Base-by-base conservation (phyloP, 805 yeast genomes). In the Starmerella stellata region DNA sequence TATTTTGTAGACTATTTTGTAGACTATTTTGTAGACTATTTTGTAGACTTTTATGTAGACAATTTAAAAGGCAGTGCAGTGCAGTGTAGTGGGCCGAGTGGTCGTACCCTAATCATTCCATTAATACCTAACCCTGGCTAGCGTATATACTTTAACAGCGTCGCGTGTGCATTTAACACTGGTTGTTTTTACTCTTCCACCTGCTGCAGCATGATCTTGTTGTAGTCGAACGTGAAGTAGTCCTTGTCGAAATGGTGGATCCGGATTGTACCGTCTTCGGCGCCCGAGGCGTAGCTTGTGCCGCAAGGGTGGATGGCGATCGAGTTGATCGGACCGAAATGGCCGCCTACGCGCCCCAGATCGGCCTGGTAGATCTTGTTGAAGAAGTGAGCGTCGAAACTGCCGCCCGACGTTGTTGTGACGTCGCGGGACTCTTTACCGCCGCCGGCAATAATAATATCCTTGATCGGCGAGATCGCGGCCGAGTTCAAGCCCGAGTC, bases 381-480 rank as follows among this genome's bases (percentile, higher is more conserved):
- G 63, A 75, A 82, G 59, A 90, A 80, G 64, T 94, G 74, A 28
- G 95, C 90, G 66, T 90, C 96, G 60, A 90, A 90, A 57, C 81
- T 81, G 65, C 98, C 98, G 61, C 87, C 93, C 32, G 90, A 72
- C 21, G 96, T 83, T n/a, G 96, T 90, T 32, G 99, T 90, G 56
- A 90, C 99, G 59, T 85, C 93, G 61, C 83, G 75, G 30, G 98
- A 96, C 53, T 83, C 96, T 67, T 90, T 96, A 74, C 99, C 99
- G 65, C 99, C 99, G 38, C 96, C 98, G 45, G 90, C 68, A 36
- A 90, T 76, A 45, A 90, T 78, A 56, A 76, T 87, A 56, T 90
- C 87, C 64, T 90, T 90, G 41, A 75, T 66, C 20, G 96, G 92
- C 14, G 98, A 85, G 50, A 90, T 78, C 48, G 93, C 77, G 16